Evolutionary conservation across 257 asterid genomes (phyloP), one percentile per base, ranked within the genome.

Genomic region (Parsonsia alboflavescens): DNA sequence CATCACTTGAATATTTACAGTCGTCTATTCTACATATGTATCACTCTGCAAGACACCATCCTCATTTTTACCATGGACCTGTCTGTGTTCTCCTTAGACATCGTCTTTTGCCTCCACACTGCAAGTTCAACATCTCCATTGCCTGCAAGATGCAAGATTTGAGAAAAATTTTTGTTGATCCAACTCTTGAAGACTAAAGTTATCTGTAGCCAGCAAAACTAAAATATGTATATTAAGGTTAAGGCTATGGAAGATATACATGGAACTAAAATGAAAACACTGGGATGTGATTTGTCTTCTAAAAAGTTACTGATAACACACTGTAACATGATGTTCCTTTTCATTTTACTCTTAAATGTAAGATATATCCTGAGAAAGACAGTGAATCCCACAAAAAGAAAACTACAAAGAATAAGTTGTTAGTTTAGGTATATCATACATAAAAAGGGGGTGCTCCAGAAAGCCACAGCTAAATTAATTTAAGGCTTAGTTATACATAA

Each of bases 51-150:
- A 28, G 17, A 19, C 11, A 12, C 72, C 41, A 21, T n/a, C 7
- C 26, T 26, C 26, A 17, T 7, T 13, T 33, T 86, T 78, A 93
- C 97, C 93, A 93, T 19, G 92, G 91, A 69, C 99, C 89, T 7
- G 96, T 90, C 84, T 85, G 94, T 45, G 97, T 95, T 78, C 99
- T 90, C 77, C 97, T 93, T 84, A 92, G 81, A 81, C 96, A 81
- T 72, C 84, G 89, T 59, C 85, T 86, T 88, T 93, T 95, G 4
- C 26, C 64, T 67, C 90, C 92, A 5, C 52, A 80, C 68, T 83
- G 89, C 61, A 79, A 79, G 50, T 85, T 85, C 89, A 82, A 81
- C 96, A 83, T 83, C 89, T 93, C 98, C 82, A 78, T 52, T 21
- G 74, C 92, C 99, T 95, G 87, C 46, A 54, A 44, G 68, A 71